Evolutionary conservation across 140 eudicot genomes (phyloP).

Genomic region (Flaveria floridana): DNA sequence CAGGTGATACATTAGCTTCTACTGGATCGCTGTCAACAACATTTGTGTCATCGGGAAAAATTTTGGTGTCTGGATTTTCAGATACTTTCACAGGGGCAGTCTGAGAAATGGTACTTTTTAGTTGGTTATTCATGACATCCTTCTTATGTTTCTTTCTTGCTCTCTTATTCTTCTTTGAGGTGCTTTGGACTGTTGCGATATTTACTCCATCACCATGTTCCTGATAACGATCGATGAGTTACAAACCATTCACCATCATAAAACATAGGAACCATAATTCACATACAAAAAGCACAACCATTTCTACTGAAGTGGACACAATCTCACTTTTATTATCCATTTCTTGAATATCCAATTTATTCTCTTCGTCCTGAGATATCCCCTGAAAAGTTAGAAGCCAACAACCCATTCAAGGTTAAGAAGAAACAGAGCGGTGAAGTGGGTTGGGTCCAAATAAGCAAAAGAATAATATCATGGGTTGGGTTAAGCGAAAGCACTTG

Average conservation of each 20-base stretch:
- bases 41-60: slow-evolving; percentile 15
- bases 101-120: slow-evolving; percentile 40
- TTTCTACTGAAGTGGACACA: slow-evolving; percentile 42
- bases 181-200: slow-evolving; percentile 42
- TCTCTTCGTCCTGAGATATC: slow-evolving; percentile 49
- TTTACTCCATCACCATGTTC: slow-evolving; percentile 42
- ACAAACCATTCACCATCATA: slow-evolving; percentile 43
- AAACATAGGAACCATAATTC: slow-evolving; percentile 28
- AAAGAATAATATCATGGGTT: background rate
- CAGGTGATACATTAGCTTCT: slow-evolving; percentile 23
- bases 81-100: slow-evolving; percentile 29
- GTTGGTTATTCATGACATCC: slow-evolving; percentile 29
- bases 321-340: slow-evolving; percentile 36
- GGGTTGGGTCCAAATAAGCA: background rate
- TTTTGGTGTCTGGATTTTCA: slow-evolving; percentile 23
- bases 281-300: slow-evolving; percentile 54
- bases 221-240: slow-evolving; percentile 59
- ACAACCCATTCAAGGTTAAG: background rate
- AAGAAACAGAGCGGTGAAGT: background rate
- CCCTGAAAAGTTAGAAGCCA: slow-evolving; percentile 24
- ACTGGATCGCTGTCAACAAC: slow-evolving; percentile 21
- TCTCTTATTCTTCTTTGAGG: slow-evolving; percentile 64
- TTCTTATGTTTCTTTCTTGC: slow-evolving; percentile 54
- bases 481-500: background rate
- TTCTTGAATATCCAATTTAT: slow-evolving; percentile 33